Conservation (phyloP, 108 stramenopile genomes). For the Pseudonitzschia multistriata region DNA sequence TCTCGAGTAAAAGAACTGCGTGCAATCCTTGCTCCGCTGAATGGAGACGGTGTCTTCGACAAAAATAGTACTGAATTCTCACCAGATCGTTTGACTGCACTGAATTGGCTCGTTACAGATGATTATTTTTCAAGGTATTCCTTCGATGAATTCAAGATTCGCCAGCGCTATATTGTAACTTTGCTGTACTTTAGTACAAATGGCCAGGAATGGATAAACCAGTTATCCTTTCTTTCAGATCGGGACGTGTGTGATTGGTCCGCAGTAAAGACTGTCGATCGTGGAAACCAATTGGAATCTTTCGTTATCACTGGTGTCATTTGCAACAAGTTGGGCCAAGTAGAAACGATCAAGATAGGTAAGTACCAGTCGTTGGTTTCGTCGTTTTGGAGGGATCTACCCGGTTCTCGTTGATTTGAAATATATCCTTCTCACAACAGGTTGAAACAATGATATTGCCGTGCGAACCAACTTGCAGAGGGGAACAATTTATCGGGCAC, state of each 20-base stretch:
- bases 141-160: not conserved
- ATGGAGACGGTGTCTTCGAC: not conserved
- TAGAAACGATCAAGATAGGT: not conserved
- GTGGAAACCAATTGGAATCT: not conserved
- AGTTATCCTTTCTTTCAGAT: not conserved
- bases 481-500: constrained; percentile 4
- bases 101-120: not conserved
- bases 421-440: not conserved
- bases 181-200: constrained; percentile 23
- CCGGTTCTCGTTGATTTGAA: not conserved
- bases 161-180: constrained; percentile 22
- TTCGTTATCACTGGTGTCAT: not conserved
- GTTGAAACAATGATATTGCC: not conserved
- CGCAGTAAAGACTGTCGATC: not conserved
- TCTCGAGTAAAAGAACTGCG: not conserved
- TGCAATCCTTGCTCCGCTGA: not conserved
- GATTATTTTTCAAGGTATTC: not conserved
- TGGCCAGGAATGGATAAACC: constrained; percentile 21
- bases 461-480: not conserved
- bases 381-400: not conserved
- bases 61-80: not conserved
- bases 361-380: not conserved
- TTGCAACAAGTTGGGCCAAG: not conserved
- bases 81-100: not conserved
- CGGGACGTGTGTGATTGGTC: constrained; percentile 4